Conservation (phyloP, 345 rosid genomes). For the Chamaenerion angustifolium region DNA sequence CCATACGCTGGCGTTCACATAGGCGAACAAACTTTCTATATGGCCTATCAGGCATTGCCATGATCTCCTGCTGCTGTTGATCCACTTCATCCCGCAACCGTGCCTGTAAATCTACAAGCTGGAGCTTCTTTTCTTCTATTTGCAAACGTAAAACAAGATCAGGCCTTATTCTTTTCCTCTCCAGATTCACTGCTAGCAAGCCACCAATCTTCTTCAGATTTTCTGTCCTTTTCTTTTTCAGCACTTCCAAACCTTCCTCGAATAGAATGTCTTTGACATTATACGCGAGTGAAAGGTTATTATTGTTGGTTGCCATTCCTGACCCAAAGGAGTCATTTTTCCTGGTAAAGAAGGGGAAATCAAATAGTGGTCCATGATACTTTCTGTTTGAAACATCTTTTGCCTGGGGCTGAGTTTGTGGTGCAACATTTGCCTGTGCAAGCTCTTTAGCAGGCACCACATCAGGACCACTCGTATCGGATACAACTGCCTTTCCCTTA, state of each 20-base stretch:
- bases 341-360: slow-evolving; percentile 97
- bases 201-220: slow-evolving; percentile 75
- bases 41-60: slow-evolving; percentile 98
- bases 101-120: slow-evolving; percentile 63
- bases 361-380: slow-evolving; percentile 96
- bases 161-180: slow-evolving; percentile 95
- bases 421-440: slow-evolving; percentile 41
- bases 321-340: slow-evolving; percentile 82
- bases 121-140: slow-evolving; percentile 91
- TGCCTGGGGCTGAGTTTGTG: slow-evolving; percentile 37
- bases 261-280: slow-evolving; percentile 82
- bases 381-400: slow-evolving; percentile 78
- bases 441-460: slow-evolving; percentile 13
- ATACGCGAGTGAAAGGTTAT: slow-evolving; percentile 72
- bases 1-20: slow-evolving; percentile 94
- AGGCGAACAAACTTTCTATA: slow-evolving; percentile 93
- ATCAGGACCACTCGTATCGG: slow-evolving; percentile 42
- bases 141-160: slow-evolving; percentile 97
- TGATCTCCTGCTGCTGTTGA: slow-evolving; percentile 92
- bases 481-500: slow-evolving; percentile 56
- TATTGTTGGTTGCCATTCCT: slow-evolving; percentile 40
- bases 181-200: slow-evolving; percentile 71
- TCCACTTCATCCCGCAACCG: slow-evolving; percentile 91
- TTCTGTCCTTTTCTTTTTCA: slow-evolving; percentile 62
- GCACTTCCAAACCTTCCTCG: slow-evolving; percentile 84